Percentiles rank a stretch among this genome's conserved stretches.
These are phyloP conservation scores for Nemania diffusa DNA, from an alignment of 2,329 filamentous ascomycete species.

Conservation along the genomic window DNA sequence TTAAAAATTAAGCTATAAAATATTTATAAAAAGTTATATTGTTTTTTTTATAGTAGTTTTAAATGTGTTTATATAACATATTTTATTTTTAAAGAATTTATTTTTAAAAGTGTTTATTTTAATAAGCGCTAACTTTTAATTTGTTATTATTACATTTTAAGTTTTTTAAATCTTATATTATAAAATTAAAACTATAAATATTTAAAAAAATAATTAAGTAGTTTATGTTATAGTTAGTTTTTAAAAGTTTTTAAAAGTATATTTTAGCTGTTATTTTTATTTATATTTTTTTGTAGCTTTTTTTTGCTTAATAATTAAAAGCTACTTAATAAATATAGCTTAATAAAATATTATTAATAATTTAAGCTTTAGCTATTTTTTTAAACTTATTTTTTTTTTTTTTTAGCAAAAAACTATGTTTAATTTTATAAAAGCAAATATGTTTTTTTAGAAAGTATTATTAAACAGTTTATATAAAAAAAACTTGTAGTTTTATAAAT, in stretches of 20 bases:
- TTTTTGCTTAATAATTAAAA: background rate
- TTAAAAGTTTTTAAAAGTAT: background rate
- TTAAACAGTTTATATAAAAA: background rate
- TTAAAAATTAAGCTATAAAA: background rate
- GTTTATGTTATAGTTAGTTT: background rate
- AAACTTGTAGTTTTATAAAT: background rate
- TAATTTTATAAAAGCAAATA: too few relatives aligned
- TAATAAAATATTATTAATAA: background rate
- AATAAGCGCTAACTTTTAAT: background rate
- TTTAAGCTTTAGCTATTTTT: background rate
- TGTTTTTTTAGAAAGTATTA: too few relatives aligned
- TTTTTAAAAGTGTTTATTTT: constrained; percentile 1
- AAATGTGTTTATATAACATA: background rate
- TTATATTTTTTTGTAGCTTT: too few relatives aligned
- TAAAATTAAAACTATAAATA: background rate
- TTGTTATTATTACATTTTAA: background rate
- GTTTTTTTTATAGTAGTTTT: background rate
- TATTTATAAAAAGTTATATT: constrained; percentile 2
- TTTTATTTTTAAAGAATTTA: background rate
- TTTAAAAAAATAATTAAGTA: background rate
- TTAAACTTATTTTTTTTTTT: background rate
- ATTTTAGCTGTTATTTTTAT: background rate
- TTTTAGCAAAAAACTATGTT: too few relatives aligned
- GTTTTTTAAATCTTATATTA: constrained; percentile 1
- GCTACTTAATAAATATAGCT: background rate